phyloP scores from a whole-genome alignment of 441 rosid genomes.

The Eruca vesicaria region DNA sequence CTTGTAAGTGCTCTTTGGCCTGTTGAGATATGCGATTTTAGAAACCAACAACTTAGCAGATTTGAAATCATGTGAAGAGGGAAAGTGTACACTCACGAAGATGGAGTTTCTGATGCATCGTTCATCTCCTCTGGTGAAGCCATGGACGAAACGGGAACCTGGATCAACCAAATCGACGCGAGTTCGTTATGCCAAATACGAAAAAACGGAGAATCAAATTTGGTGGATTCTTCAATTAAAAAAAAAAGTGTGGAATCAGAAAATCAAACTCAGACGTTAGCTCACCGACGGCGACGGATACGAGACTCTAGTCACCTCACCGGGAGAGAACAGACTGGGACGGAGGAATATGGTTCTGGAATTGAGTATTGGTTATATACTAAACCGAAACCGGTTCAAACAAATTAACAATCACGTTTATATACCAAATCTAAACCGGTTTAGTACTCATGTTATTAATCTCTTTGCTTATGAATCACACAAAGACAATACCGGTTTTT shows the following conservation, averaged over 20 bases:
- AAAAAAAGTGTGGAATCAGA: neutral
- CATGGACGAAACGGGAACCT: conserved; percentile 20
- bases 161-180: neutral
- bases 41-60: neutral
- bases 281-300: neutral
- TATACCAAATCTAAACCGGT: too few relatives aligned
- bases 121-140: conserved; percentile 19
- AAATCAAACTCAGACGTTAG: neutral
- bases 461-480: neutral
- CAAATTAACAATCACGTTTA: neutral
- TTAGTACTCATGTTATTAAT: neutral
- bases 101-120: conserved; percentile 24
- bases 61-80: neutral
- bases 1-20: conserved; percentile 69
- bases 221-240: neutral
- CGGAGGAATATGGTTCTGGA: neutral
- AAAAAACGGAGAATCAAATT: neutral
- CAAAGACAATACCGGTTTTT: neutral
- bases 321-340: conserved; percentile 3
- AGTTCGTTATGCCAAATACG: neutral
- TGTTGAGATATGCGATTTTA: conserved; percentile 27
- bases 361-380: neutral
- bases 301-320: neutral
- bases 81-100: conserved; percentile 20
- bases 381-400: conserved; percentile 9